phyloP scores from a whole-genome alignment of 495 filamentous ascomycete species.

The Wilcoxina mikolae region DNA sequence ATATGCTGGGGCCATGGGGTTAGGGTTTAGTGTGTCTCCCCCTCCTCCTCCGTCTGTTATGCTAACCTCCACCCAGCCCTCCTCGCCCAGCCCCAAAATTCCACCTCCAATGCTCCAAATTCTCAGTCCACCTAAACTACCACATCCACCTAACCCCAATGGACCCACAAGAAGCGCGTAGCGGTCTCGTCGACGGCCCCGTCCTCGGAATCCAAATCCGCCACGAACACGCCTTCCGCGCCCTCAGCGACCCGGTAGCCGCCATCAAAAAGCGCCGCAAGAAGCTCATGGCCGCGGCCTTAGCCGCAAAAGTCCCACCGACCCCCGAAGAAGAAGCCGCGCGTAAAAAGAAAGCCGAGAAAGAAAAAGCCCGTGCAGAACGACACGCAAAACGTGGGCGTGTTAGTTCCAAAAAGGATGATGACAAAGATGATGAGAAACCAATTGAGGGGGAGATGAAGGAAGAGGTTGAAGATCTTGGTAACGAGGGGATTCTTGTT shows the following conservation, averaged over 20 bases:
- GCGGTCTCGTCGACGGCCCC: conserved; percentile 25
- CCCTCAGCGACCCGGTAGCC: conserved; percentile 9
- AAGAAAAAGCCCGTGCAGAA: conserved; percentile 2
- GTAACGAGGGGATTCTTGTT: conserved; percentile 12
- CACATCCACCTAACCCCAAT: conserved; percentile 23
- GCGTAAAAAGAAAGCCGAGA: conserved; percentile 1
- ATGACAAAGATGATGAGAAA: conserved; percentile 8
- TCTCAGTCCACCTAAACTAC: conserved; percentile 24
- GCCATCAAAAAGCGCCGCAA: conserved; percentile 8
- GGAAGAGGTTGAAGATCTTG: conserved; percentile 13
- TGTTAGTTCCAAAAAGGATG: conserved; percentile 9
- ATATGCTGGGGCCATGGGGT: conserved; percentile 28
- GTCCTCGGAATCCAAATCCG: conserved; percentile 27
- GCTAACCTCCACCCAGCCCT: conserved; percentile 8
- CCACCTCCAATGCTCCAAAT: conserved; percentile 22
- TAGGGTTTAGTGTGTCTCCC: conserved; percentile 24
- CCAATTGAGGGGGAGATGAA: conserved; percentile 8
- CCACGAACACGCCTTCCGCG: conserved; percentile 22
- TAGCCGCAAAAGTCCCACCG: background rate
- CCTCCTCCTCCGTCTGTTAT: background rate
- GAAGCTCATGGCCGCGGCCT: conserved; percentile 4
- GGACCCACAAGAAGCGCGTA: conserved; percentile 23
- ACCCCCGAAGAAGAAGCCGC: conserved; percentile 4
- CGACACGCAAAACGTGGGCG: background rate
- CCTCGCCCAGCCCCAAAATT: conserved; percentile 24